Conservation (phyloP, 2,329 filamentous ascomycete species). For the Cercospora sesami region DNA sequence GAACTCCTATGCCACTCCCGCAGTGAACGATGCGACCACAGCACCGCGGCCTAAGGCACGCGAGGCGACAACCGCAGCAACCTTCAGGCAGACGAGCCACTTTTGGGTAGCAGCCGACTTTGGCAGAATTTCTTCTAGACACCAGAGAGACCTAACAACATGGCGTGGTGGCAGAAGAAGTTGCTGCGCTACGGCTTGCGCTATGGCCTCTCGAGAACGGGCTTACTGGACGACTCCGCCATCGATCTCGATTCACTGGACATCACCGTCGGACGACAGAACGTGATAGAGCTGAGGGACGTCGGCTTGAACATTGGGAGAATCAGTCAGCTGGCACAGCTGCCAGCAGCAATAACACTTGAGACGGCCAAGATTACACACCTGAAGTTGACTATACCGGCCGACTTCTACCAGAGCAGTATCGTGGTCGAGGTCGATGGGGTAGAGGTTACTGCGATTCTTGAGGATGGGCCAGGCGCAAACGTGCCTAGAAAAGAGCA, state of each 20-base stretch:
- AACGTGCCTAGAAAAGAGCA: slow-evolving; percentile 40
- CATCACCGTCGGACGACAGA: slow-evolving; percentile 77
- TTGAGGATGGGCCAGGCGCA: slow-evolving; percentile 24
- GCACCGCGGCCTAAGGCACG: slow-evolving; percentile 20
- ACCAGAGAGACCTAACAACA: slow-evolving; percentile 1
- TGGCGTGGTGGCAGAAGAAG: slow-evolving; percentile 71
- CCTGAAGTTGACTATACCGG: slow-evolving; percentile 78
- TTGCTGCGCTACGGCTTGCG: slow-evolving; percentile 61
- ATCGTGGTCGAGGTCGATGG: slow-evolving; percentile 81
- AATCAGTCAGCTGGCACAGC: slow-evolving; percentile 46
- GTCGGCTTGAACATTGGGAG: slow-evolving; percentile 73
- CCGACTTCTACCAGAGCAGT: slow-evolving; percentile 82
- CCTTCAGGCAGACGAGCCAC: slow-evolving; percentile 55
- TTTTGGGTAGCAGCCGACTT: slow-evolving; percentile 16
- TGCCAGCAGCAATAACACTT: slow-evolving; percentile 71
- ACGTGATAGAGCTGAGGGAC: slow-evolving; percentile 81
- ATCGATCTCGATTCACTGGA: slow-evolving; percentile 85
- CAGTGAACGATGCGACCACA: slow-evolving; percentile 16
- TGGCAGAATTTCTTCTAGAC: too few species aligned
- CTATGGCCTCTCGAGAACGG: slow-evolving; percentile 78
- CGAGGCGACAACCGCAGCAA: slow-evolving; percentile 56
- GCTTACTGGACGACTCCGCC: slow-evolving; percentile 83
- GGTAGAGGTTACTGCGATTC: slow-evolving; percentile 62
- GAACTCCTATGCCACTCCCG: neutral
- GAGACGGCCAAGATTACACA: slow-evolving; percentile 72